Conservation (phyloP, 2,329 filamentous ascomycete genomes). For the Samsoniella hepiali region DNA sequence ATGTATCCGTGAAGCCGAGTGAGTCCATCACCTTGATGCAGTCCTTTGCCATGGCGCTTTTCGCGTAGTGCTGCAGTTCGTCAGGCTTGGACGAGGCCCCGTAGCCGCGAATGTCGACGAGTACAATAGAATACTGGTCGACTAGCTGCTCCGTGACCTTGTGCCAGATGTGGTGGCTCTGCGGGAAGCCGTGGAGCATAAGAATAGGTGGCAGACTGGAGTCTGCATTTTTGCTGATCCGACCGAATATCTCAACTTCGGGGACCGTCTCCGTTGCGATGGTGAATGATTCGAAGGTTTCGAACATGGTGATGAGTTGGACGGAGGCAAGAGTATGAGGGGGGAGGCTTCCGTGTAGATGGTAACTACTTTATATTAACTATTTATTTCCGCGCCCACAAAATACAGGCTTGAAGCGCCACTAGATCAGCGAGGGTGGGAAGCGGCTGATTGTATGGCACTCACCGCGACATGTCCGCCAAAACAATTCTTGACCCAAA, state of each 20-base stretch:
- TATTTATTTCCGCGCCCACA: background rate
- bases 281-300: conserved; percentile 37
- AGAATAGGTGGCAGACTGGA: conserved; percentile 41
- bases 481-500: too few species aligned
- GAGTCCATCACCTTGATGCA: conserved; percentile 43
- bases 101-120: conserved; percentile 51
- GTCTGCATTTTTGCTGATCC: conserved; percentile 32
- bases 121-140: conserved; percentile 40
- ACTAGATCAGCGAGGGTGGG: too few species aligned
- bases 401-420: background rate
- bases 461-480: too few species aligned
- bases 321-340: background rate
- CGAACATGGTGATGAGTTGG: conserved; percentile 36
- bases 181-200: conserved; percentile 51
- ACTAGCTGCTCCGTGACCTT: conserved; percentile 39
- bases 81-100: conserved; percentile 47
- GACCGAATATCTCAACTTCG: conserved; percentile 42
- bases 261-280: conserved; percentile 35
- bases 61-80: conserved; percentile 38
- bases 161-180: conserved; percentile 53
- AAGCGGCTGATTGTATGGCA: too few species aligned
- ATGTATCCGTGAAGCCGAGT: conserved; percentile 36
- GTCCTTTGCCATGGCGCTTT: conserved; percentile 49
- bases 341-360: background rate
- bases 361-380: background rate